Percentiles rank a stretch among this genome's conserved stretches.
These are phyloP conservation scores for Candida jianshihensis DNA, from an alignment of 805 yeast species.

Conservation along the genomic window DNA sequence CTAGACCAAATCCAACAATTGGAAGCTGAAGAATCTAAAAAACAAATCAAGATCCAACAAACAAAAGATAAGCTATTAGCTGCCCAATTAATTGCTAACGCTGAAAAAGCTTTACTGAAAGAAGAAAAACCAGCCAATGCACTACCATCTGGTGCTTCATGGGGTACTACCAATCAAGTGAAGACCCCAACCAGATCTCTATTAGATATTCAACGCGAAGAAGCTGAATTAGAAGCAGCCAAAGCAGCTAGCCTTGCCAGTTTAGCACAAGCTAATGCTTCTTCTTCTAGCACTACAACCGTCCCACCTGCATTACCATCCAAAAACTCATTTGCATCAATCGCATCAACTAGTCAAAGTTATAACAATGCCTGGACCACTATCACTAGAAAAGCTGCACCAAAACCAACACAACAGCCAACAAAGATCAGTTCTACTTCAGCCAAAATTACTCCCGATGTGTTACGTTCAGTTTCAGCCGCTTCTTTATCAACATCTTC, in stretches of 20 bases:
- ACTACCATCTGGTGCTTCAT: slow-evolving; percentile 29
- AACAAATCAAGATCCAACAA: slow-evolving; percentile 30
- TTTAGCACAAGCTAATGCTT: slow-evolving; percentile 3
- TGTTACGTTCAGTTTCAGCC: slow-evolving; percentile 31
- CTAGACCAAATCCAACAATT: slow-evolving; percentile 43
- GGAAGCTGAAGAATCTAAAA: slow-evolving; percentile 40
- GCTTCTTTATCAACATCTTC: slow-evolving; percentile 14
- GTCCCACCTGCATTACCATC: slow-evolving; percentile 2
- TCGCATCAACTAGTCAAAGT: slow-evolving; percentile 11
- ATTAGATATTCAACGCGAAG: slow-evolving; percentile 59
- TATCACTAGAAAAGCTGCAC: slow-evolving; percentile 18
- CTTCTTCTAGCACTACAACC: slow-evolving; percentile 7
- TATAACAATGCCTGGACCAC: slow-evolving; percentile 33
- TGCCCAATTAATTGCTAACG: slow-evolving; percentile 14
- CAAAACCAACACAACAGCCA: slow-evolving; percentile 3
- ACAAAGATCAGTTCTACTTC: slow-evolving; percentile 10
- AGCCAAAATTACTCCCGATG: slow-evolving; percentile 24
- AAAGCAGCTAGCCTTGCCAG: slow-evolving; percentile 20
- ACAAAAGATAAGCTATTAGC: slow-evolving; percentile 16
- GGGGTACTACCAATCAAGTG: slow-evolving; percentile 27
- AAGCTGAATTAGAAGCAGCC: slow-evolving; percentile 31
- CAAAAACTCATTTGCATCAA: slow-evolving; percentile 18
- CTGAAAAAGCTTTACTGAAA: slow-evolving; percentile 13
- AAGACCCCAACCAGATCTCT: slow-evolving; percentile 39
- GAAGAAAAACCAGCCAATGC: slow-evolving; percentile 16